phyloP scores from a whole-genome alignment of 1,284 basidiomycete species.

The Volvariella volvacea region DNA sequence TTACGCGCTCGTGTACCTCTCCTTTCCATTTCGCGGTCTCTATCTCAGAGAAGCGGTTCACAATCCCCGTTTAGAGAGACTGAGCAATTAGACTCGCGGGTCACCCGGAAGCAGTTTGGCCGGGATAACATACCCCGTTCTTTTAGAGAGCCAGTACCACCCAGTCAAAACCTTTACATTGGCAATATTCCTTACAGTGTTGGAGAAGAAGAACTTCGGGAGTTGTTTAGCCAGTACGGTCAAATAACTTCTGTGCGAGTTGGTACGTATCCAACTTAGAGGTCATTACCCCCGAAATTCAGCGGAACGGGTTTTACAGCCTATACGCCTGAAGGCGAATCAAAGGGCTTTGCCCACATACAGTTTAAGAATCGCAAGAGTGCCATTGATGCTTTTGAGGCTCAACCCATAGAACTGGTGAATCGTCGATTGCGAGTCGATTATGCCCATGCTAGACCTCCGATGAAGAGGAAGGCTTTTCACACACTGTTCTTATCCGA shows the following conservation, averaged over 20 bases:
- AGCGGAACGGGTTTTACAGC: constrained; percentile 19
- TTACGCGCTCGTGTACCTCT: too few relatives aligned
- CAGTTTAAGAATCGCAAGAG: constrained; percentile 29
- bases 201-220: constrained; percentile 29
- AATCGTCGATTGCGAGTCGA: constrained; percentile 35
- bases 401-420: constrained; percentile 35
- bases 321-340: constrained; percentile 23
- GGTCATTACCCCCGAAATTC: constrained; percentile 1
- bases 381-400: constrained; percentile 28
- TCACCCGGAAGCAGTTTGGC: too few relatives aligned
- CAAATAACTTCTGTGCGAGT: constrained; percentile 22
- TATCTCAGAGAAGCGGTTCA: too few relatives aligned
- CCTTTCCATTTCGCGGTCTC: too few relatives aligned
- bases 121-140: too few relatives aligned
- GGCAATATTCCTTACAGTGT: constrained; percentile 39
- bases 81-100: too few relatives aligned
- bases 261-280: constrained; percentile 21
- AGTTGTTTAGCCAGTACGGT: constrained; percentile 31
- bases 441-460: constrained; percentile 18
- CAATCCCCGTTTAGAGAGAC: too few relatives aligned
- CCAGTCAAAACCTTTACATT: constrained; percentile 30
- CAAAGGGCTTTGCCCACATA: constrained; percentile 39
- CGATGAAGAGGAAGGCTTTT: constrained; percentile 17
- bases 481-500: constrained; percentile 33
- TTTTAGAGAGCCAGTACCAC: constrained; percentile 6